Evolutionary conservation across 2,329 filamentous ascomycete genomes (phyloP).

Genomic region (Monilinia polystroma): DNA sequence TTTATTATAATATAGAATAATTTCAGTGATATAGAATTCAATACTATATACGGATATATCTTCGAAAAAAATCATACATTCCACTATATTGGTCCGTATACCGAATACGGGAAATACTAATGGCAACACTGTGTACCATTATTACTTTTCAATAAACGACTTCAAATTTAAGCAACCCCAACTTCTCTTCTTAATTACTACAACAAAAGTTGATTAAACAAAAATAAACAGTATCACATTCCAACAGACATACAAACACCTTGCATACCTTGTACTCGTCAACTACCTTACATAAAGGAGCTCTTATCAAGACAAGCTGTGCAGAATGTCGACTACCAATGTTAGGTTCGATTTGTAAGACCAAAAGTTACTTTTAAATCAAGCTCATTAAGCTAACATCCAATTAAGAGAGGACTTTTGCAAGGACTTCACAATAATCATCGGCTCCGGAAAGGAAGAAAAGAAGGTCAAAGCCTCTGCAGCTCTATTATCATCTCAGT

Average conservation of each 20-base stretch:
- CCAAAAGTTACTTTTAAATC: background rate
- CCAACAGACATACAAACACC: too few relatives aligned
- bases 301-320: background rate
- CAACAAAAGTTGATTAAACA: background rate
- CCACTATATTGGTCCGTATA: too few relatives aligned
- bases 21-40: too few relatives aligned
- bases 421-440: background rate
- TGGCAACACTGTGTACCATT: too few relatives aligned
- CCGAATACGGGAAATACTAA: too few relatives aligned
- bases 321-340: background rate
- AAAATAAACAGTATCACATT: background rate
- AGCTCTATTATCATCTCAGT: background rate
- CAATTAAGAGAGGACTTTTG: background rate
- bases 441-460: background rate
- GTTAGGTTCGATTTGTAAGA: background rate
- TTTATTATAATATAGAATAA: too few relatives aligned
- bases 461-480: background rate
- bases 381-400: background rate
- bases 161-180: background rate
- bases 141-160: too few relatives aligned
- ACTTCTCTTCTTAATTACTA: background rate
- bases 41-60: too few relatives aligned
- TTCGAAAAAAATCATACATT: too few relatives aligned
- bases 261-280: background rate
- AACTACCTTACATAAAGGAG: background rate